Conservation (phyloP, 345 rosid species). For the Citrus medica region DNA sequence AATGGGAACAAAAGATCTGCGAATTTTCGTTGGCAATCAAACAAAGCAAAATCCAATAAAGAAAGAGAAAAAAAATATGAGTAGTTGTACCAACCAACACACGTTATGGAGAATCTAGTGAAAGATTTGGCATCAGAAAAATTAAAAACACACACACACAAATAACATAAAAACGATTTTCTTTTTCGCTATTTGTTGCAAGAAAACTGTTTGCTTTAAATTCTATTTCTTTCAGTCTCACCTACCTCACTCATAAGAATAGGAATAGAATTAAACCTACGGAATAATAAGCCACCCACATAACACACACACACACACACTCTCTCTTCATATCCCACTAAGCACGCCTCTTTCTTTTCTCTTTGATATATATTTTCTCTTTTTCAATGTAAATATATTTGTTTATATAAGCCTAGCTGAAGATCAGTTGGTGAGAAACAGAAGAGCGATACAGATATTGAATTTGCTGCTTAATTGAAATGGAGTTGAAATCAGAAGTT, state of each 20-base stretch:
- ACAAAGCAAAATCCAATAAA: conserved; percentile 28
- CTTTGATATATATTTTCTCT: too few species aligned
- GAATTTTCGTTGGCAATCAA: conserved; percentile 41
- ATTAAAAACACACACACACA: background rate
- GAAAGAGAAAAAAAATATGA: conserved; percentile 1
- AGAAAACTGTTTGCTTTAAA: background rate
- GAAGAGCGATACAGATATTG: background rate
- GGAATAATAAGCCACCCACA: conserved; percentile 3
- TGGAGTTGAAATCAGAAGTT: conserved; percentile 30
- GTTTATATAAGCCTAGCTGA: background rate
- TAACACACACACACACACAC: too few species aligned
- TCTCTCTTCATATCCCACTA: background rate
- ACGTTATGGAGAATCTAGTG: conserved; percentile 28
- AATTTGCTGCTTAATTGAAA: background rate
- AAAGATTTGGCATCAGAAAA: conserved; percentile 21
- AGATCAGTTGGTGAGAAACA: background rate
- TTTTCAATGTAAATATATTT: too few species aligned
- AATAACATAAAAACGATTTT: background rate
- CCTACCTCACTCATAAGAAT: background rate
- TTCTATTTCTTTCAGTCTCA: background rate
- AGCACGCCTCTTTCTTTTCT: background rate
- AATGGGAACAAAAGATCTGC: conserved; percentile 27
- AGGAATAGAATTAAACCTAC: conserved; percentile 7
- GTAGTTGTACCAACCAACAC: conserved; percentile 40
- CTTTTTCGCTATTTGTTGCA: background rate